phyloP scores from a whole-genome alignment of 169 alveolate species.

The Cystoisospora suis region DNA sequence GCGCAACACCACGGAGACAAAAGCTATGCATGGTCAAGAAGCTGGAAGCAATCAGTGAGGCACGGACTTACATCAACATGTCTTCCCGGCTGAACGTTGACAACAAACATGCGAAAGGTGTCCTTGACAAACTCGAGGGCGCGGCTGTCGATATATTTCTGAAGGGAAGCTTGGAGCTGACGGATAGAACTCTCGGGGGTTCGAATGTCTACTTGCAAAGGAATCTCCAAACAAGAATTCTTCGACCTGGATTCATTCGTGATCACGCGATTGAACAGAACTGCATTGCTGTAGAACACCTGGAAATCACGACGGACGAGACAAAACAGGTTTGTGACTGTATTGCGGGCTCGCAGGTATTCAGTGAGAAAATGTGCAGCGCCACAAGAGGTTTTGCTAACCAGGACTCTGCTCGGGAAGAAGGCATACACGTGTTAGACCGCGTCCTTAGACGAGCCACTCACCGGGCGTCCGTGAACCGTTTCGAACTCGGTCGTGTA shows the following conservation, averaged over 20 bases:
- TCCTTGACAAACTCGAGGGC: conserved; percentile 54
- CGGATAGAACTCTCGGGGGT: conserved; percentile 32
- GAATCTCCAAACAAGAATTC: conserved; percentile 33
- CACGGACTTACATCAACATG: conserved; percentile 40
- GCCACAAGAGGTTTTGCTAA: too few species aligned
- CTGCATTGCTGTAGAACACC: conserved; percentile 45
- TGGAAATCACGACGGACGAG: not conserved
- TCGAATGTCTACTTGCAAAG: not conserved
- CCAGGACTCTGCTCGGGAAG: too few species aligned
- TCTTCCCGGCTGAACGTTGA: conserved; percentile 39
- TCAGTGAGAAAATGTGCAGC: too few species aligned
- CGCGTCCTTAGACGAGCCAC: too few species aligned
- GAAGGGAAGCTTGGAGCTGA: conserved; percentile 27
- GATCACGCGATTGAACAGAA: conserved; percentile 48
- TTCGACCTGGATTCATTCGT: conserved; percentile 58
- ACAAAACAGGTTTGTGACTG: too few species aligned
- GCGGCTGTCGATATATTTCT: conserved; percentile 18
- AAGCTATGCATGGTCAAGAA: too few species aligned
- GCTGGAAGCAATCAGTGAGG: too few species aligned
- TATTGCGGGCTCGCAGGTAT: too few species aligned
- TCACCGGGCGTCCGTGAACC: conserved; percentile 58
- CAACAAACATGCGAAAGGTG: conserved; percentile 36
- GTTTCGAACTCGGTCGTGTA: conserved; percentile 64
- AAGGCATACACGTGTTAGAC: too few species aligned
- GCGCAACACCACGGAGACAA: too few species aligned